A percentile compares a stretch with the other conserved stretches of the same genome.
Evolutionary conservation across 202 grass and related monocot genomes (phyloP).

Genomic region (Brachypodium distachyon): DNA sequence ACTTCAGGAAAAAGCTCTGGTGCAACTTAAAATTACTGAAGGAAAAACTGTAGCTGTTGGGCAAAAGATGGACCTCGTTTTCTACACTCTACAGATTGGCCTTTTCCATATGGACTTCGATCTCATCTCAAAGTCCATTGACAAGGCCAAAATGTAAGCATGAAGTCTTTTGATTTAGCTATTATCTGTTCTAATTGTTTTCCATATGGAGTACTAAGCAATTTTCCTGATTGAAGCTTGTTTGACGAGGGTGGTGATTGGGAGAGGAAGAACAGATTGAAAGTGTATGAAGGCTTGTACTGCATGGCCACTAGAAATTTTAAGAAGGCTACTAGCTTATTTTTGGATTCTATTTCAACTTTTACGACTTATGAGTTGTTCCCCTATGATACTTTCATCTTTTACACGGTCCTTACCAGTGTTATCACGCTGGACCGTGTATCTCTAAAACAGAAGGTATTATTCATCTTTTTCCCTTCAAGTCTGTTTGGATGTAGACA

Average conservation of each 20-base stretch:
- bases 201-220: neutral
- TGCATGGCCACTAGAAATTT: conserved; percentile 94
- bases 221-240: conserved; percentile 49
- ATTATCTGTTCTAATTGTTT: conserved; percentile 15
- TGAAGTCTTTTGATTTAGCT: neutral
- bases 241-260: conserved; percentile 98
- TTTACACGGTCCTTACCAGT: conserved; percentile 92
- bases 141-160: conserved; percentile 91
- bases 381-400: conserved; percentile 92
- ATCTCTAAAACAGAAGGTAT: conserved; percentile 84
- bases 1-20: conserved; percentile 82
- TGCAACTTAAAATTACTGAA: conserved; percentile 91
- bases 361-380: conserved; percentile 94
- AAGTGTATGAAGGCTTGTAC: conserved; percentile 98
- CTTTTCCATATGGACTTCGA: conserved; percentile 99
- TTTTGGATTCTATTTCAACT: conserved; percentile 97
- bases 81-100: conserved; percentile 83
- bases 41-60: conserved; percentile 95
- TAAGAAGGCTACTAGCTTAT: conserved; percentile 89
- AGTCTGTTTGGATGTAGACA: conserved; percentile 6
- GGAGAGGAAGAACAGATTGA: conserved; percentile 98
- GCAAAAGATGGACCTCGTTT: conserved; percentile 99
- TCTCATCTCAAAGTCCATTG: conserved; percentile 94
- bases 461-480: neutral
- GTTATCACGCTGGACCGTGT: conserved; percentile 87